Evolutionary conservation across 2,329 filamentous ascomycete genomes (phyloP), one percentile per base, ranked within the genome.

Genomic region (Hypocrella siamensis): DNA sequence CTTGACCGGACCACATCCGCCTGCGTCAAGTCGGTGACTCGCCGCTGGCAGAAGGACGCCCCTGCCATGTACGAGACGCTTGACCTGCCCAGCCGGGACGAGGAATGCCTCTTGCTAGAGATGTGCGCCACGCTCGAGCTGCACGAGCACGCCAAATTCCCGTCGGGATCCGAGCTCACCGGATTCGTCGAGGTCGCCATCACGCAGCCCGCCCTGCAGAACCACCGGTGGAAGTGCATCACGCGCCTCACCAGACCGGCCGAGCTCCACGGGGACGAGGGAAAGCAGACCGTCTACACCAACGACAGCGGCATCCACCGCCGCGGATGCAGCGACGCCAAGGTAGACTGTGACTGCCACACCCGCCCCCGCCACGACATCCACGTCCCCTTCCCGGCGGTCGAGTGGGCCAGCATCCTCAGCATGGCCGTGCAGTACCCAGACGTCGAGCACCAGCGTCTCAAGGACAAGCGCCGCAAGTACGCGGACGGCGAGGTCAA

Each of bases 91-190:
- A 51, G 57, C 3, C 56, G 61, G 8, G 61, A 68, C 19, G 59
- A 70, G 40, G 56, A 62, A 16, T 64, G 63, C 24, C 68, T 70
- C 36, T 63, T 75, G 22, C 55, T 77, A 38, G 70, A 77, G 52
- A 70, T 76, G 57, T 70, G 74, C 38, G 61, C 68, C 4, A 69
- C 69, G 1, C 58, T 78, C 6, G 65, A 74, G 38, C 50, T 76
- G 3, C 67, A 72, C 44, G 60, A 70, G 38, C 63, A 64, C 28
- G 62, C 61, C 41, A 62, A 64, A 35, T 72, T 75, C 42, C 70
- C 70, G 4, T 53, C 60, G 9, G 65, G 68, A n/a, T 70, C 70
- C 4, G 67, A 73, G 44, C 61, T 77, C 34, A 63, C 70, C 38
- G 68, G 67, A 35, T 63, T 69, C 37, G 65, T 74, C 21, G 67